A percentile compares a stretch with the other conserved stretches of the same genome.
Conservation (phyloP, 2,329 filamentous ascomycete genomes). For the Penicillium sp. region DNA sequence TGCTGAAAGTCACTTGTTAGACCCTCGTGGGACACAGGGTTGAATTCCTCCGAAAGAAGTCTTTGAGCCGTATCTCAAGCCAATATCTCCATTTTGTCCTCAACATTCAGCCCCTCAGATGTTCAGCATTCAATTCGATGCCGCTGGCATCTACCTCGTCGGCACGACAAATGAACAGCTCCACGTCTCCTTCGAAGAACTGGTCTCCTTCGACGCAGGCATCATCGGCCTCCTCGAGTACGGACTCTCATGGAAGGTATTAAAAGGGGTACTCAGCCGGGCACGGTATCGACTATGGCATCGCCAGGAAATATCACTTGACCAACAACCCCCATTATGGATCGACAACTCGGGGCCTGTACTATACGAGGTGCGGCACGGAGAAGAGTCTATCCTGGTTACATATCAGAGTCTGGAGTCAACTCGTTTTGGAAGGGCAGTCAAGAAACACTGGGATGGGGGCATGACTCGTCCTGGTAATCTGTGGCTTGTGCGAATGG, state of each 20-base stretch:
- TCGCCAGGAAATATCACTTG: conserved; percentile 2
- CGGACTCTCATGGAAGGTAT: conserved; percentile 15
- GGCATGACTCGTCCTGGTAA: conserved; percentile 6
- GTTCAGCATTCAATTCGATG: conserved; percentile 21
- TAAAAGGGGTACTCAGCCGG: conserved; percentile 7
- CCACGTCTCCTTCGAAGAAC: conserved; percentile 19
- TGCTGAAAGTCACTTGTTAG: neutral
- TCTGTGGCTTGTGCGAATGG: conserved; percentile 6
- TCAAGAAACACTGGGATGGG: conserved; percentile 18
- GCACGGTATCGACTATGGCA: conserved; percentile 14
- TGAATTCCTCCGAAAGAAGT: neutral
- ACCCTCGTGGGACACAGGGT: neutral
- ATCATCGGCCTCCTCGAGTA: conserved; percentile 20
- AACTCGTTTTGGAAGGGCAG: conserved; percentile 13
- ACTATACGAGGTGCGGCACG: conserved; percentile 17
- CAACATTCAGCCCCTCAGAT: neutral
- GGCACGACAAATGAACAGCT: conserved; percentile 17
- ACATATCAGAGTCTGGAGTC: conserved; percentile 12
- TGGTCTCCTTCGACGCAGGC: conserved; percentile 15
- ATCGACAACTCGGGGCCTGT: conserved; percentile 19
- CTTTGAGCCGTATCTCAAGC: neutral
- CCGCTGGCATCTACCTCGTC: conserved; percentile 19
- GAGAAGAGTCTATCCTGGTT: conserved; percentile 11
- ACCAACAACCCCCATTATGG: conserved; percentile 12
- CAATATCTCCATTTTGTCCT: neutral